phyloP scores from a whole-genome alignment of 225 moss, liverwort and hornwort genomes.

The Takakia lepidozioides region DNA sequence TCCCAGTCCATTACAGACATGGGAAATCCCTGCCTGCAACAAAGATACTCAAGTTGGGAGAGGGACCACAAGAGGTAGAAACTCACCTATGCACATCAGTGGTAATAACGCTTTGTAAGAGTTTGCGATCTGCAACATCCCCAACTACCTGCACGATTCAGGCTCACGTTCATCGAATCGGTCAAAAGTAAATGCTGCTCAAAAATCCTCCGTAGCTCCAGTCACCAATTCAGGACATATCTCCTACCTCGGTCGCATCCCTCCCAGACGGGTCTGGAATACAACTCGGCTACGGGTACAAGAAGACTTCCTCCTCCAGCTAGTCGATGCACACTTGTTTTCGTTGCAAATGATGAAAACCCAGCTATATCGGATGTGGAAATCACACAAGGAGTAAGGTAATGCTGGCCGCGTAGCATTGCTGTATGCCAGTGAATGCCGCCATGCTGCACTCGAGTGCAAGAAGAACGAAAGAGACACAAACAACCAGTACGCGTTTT shows the following conservation, averaged over 20 bases:
- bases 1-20: too few species aligned
- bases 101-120: slow-evolving; percentile 31
- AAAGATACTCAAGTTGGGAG: background rate
- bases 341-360: background rate
- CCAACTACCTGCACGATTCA: slow-evolving; percentile 31
- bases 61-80: background rate
- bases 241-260: too few species aligned
- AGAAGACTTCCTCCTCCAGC: too few species aligned
- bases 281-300: too few species aligned
- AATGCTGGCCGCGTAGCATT: too few species aligned
- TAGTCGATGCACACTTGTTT: background rate
- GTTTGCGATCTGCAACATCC: slow-evolving; percentile 33
- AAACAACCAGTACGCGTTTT: too few species aligned
- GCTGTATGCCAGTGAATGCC: too few species aligned
- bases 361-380: too few species aligned
- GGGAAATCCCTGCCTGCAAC: background rate
- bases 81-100: slow-evolving; percentile 38
- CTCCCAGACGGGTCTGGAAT: too few species aligned
- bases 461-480: background rate
- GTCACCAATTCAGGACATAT: too few species aligned
- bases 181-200: background rate
- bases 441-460: background rate
- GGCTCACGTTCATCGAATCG: background rate
- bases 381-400: too few species aligned
- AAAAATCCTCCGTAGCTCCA: background rate